Evolutionary conservation across 225 moss, liverwort and hornwort species (phyloP).

Genomic region (Lunularia cruciata): DNA sequence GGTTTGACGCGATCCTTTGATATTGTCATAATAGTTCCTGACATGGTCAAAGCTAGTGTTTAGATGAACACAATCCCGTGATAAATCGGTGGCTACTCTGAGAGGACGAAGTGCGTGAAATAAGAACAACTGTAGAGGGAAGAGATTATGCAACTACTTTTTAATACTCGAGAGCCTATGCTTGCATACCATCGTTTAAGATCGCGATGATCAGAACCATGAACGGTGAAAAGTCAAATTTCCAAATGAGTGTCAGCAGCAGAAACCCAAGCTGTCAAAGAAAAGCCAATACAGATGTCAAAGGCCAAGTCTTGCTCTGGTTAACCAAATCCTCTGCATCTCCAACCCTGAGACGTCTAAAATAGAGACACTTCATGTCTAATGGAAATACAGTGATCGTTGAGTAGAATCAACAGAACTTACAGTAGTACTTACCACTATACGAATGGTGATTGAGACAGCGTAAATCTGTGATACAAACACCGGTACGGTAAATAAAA

Average conservation of each 20-base stretch:
- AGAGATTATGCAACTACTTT: too few species aligned
- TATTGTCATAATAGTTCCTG: constrained; percentile 34
- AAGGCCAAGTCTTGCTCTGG: neutral
- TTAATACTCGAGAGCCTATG: too few species aligned
- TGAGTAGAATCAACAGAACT: neutral
- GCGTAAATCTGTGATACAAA: constrained; percentile 33
- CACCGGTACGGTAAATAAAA: neutral
- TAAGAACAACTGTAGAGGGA: too few species aligned
- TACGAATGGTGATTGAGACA: constrained; percentile 40
- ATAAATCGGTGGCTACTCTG: too few species aligned
- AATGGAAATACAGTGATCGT: too few species aligned
- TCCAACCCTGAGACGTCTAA: too few species aligned
- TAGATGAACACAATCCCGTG: too few species aligned
- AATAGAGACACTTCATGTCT: too few species aligned
- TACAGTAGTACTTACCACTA: constrained; percentile 30
- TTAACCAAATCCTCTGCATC: too few species aligned
- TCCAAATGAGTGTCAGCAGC: constrained; percentile 34
- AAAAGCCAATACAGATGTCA: neutral
- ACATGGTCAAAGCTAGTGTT: too few species aligned
- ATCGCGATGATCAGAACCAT: constrained; percentile 40
- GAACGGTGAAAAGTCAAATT: constrained; percentile 39
- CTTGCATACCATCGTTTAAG: constrained; percentile 32
- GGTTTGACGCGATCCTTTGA: constrained; percentile 32
- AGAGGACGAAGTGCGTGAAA: too few species aligned
- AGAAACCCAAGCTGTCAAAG: constrained; percentile 30